These are phyloP conservation scores for Inga oerstediana DNA, from an alignment of 306 rosid genomes.

Conservation along the genomic window DNA sequence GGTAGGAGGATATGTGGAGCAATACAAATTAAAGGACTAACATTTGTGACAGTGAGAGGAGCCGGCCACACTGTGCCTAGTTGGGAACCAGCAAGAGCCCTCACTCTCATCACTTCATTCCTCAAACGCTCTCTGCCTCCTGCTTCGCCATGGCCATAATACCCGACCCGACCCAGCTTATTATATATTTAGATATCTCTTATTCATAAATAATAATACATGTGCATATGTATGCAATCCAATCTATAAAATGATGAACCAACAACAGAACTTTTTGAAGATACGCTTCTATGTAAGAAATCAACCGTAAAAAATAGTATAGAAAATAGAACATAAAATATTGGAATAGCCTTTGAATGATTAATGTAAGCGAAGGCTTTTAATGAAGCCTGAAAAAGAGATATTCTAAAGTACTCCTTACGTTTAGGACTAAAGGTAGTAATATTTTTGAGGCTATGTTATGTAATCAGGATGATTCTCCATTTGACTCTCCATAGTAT, in stretches of 20 bases:
- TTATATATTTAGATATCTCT: too few relatives aligned
- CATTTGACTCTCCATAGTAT: too few relatives aligned
- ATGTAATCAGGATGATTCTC: neutral
- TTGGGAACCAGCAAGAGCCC: slow-evolving; percentile 59
- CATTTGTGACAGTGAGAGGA: slow-evolving; percentile 55
- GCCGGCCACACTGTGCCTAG: slow-evolving; percentile 67
- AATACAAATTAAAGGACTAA: slow-evolving; percentile 45
- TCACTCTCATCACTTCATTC: slow-evolving; percentile 52
- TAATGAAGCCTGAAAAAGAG: neutral
- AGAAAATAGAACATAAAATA: too few relatives aligned
- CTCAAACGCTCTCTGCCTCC: slow-evolving; percentile 47
- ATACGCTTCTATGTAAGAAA: neutral
- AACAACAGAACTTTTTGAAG: neutral
- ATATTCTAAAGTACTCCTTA: too few relatives aligned
- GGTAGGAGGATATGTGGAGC: slow-evolving; percentile 57
- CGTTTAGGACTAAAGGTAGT: too few relatives aligned
- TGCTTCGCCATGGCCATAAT: slow-evolving; percentile 24
- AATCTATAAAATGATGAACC: neutral
- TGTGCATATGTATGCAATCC: neutral
- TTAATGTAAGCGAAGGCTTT: neutral
- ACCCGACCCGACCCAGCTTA: too few relatives aligned
- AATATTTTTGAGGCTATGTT: neutral
- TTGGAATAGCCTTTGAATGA: too few relatives aligned
- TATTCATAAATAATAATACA: too few relatives aligned
- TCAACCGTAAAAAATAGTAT: neutral